Evolutionary conservation across 441 rosid genomes (phyloP), one percentile per base, ranked within the genome.

Genomic region (Pelargonium myrrhifolium): DNA sequence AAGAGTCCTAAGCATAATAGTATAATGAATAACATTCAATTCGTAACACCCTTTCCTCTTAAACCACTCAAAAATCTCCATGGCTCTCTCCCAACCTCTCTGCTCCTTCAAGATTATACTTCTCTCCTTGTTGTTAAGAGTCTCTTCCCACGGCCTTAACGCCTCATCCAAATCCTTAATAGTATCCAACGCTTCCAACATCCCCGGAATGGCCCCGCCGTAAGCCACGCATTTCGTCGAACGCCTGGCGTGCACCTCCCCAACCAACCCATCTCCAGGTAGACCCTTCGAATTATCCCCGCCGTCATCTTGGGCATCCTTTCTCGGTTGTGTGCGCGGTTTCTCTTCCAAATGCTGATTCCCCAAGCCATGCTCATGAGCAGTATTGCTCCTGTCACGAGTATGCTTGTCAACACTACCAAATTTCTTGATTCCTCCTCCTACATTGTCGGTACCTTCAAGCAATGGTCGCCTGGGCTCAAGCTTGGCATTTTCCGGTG

Each of bases 231-330:
- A 56, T 56, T 56, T 56, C 61, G 61, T 56, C 61, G 61, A 56
- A 56, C 61, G 9, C 61, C 61, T 56, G 12, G 61, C 61, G 61
- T 56, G 61, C 61, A 56, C 28, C 3, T 56, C 61, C 61, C 61
- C n/a, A 56, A 56, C 24, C 12, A 9, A 24, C 61, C 61, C 61
- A 56, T 56, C 12, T 56, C 61, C 24, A 18, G 11, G 3, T 3
- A 18, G 9, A 55, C 24, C 60, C 1, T 18, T 18, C 60, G 8
- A 55, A 55, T 55, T 18, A 18, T 22, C 21, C 28, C 61, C 61
- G 26, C 26, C 61, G 21, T 21, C 61, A 56, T 56, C 61, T 56
- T 21, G 28, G 21, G 61, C 14, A 10, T 10, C 61, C 26, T 11
- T 20, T 56, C 14, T 56, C 14, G 24, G 61, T 3, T 35, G 39